These are phyloP conservation scores for slime mould (Dictyostelium discoideum) DNA, from an alignment of 78 protist genomes.

Conservation along the genomic window DNA sequence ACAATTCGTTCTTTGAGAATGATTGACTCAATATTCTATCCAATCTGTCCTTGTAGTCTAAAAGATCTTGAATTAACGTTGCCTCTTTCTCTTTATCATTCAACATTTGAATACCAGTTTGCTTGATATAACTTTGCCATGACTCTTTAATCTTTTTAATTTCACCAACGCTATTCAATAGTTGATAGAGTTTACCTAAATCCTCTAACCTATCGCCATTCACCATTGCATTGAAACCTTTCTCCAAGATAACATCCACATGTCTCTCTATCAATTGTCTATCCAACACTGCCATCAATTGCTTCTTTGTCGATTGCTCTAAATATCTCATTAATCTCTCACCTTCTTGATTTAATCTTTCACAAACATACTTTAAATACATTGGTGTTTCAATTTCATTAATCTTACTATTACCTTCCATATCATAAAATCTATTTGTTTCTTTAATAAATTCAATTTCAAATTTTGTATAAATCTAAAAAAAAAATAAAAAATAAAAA, in stretches of 20 bases:
- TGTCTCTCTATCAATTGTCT: slow-evolving; percentile 80
- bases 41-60: slow-evolving; percentile 67
- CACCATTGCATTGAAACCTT: slow-evolving; percentile 74
- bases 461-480: slow-evolving; percentile 32
- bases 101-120: slow-evolving; percentile 81
- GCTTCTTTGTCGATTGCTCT: slow-evolving; percentile 28
- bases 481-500: background rate
- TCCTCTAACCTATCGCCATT: slow-evolving; percentile 46
- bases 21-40: slow-evolving; percentile 56
- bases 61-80: slow-evolving; percentile 85
- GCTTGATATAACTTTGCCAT: slow-evolving; percentile 53
- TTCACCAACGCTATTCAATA: slow-evolving; percentile 39
- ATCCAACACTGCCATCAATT: slow-evolving; percentile 56
- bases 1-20: slow-evolving; percentile 57
- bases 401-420: slow-evolving; percentile 27
- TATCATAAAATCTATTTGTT: slow-evolving; percentile 77
- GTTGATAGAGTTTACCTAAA: slow-evolving; percentile 26
- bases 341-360: slow-evolving; percentile 81
- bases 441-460: slow-evolving; percentile 78
- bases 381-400: slow-evolving; percentile 47
- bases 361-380: slow-evolving; percentile 84
- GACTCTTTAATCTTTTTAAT: slow-evolving; percentile 24
- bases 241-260: slow-evolving; percentile 30
- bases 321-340: slow-evolving; percentile 80
- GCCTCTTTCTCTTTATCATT: slow-evolving; percentile 65